Conservation (phyloP, 179 eudicot genomes). For the Corrigiola litoralis region DNA sequence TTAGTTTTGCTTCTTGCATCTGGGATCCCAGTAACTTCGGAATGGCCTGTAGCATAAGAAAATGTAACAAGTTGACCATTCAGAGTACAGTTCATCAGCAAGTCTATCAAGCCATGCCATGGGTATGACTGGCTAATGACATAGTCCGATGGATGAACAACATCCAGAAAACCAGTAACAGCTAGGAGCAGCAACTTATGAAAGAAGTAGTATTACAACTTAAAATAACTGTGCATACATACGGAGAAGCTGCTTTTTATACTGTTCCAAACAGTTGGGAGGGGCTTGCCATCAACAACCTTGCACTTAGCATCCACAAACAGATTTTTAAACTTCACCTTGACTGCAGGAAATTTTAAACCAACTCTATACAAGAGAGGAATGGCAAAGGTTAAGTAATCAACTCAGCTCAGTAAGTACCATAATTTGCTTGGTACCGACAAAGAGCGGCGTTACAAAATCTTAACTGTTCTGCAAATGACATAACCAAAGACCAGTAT, state of each 20-base stretch:
- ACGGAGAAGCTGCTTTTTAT: slow-evolving; percentile 47
- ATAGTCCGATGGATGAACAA: not conserved
- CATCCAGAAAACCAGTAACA: not conserved
- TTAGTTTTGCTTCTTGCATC: slow-evolving; percentile 48
- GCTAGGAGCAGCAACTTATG: not conserved
- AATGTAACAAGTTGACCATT: not conserved
- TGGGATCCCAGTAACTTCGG: slow-evolving; percentile 53
- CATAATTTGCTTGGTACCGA: not conserved
- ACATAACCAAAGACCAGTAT: not conserved
- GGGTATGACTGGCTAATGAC: no score
- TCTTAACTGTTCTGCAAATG: not conserved
- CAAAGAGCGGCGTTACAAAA: not conserved
- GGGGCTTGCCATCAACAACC: slow-evolving; percentile 83
- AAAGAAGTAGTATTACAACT: not conserved
- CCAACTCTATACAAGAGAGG: slow-evolving; percentile 48
- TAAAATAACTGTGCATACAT: slow-evolving; percentile 20
- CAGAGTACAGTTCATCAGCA: no score
- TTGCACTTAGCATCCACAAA: slow-evolving; percentile 68
- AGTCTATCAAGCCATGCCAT: no score
- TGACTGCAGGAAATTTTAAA: slow-evolving; percentile 52
- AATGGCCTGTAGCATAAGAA: slow-evolving; percentile 34
- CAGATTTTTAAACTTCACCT: slow-evolving; percentile 57
- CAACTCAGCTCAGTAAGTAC: not conserved
- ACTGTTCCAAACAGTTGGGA: slow-evolving; percentile 84
- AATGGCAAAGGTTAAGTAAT: not conserved